Conservation (phyloP, 768 basidiomycete genomes). For the Leccinum variicolor region DNA sequence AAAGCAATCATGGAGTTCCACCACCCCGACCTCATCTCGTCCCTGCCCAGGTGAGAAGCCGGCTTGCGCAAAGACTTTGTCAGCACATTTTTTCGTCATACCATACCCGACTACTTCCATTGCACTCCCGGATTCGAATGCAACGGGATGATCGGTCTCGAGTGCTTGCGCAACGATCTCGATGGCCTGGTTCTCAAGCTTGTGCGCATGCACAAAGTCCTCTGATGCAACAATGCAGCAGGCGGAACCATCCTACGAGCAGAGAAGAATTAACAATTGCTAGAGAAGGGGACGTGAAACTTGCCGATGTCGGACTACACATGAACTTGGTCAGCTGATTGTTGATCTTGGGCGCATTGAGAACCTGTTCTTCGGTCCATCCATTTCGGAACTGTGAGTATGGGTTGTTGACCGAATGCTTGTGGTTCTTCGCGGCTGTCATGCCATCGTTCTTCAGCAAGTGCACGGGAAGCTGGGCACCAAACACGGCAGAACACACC, state of each 20-base stretch:
- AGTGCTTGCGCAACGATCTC: constrained; percentile 70
- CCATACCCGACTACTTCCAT: constrained; percentile 82
- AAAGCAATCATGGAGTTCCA: constrained; percentile 88
- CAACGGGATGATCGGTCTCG: constrained; percentile 59
- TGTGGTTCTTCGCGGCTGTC: constrained; percentile 79
- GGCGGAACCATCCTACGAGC: constrained; percentile 63
- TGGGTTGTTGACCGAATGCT: constrained; percentile 77
- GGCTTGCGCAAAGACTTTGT: constrained; percentile 67
- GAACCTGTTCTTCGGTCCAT: constrained; percentile 69
- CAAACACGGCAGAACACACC: constrained; percentile 40
- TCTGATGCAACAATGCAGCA: constrained; percentile 78
- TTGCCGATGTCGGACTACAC: constrained; percentile 81
- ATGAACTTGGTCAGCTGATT: constrained; percentile 78
- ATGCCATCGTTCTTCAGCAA: background rate
- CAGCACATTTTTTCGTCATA: constrained; percentile 69
- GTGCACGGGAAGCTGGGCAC: background rate
- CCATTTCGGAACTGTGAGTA: constrained; percentile 84
- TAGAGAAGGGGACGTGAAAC: constrained; percentile 7
- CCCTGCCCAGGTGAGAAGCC: constrained; percentile 62
- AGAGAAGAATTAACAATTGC: background rate
- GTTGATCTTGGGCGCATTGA: constrained; percentile 64
- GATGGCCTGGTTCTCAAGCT: constrained; percentile 82
- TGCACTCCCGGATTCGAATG: constrained; percentile 65
- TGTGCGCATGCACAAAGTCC: constrained; percentile 66
- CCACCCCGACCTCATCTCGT: constrained; percentile 73